Base-by-base conservation (phyloP, 2,329 filamentous ascomycete genomes). In the Chaetomium sp. region DNA sequence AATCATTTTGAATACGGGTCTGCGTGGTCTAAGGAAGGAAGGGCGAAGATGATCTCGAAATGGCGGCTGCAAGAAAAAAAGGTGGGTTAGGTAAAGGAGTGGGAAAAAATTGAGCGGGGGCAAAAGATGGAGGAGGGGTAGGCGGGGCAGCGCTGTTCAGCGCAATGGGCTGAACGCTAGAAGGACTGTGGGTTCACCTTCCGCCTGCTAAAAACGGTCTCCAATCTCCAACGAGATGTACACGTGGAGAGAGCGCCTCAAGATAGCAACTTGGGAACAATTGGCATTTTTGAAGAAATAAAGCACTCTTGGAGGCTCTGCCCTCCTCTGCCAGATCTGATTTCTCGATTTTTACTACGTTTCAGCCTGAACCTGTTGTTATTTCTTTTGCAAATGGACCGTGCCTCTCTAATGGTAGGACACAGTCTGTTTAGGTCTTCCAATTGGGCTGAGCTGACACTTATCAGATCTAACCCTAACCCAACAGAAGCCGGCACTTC, bases 1-100 rank as follows among this genome's bases (percentile, higher is more conserved):
- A 72, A 88, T 79, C 86, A 89, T 89, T 68, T 75, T 87, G 80
- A 68, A 74, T 74, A 72, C 10, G 66, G 65, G 60, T 36, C 52
- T 57, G 60, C 61, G 56, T 58, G 38, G 44, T 56, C 45, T 52
- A 34, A 33, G 49, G 53, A 47, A 52, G 19, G 19, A 54, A 53
- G 48, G 49, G 53, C 42, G 55, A 38, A 57, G 51, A 49, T 43
- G 34, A 49, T 41, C 45, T 50, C 12, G 35, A 55, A 49, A 58
- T 52, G 65, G 62, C 62, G 62, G 45, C 36, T 40, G 43, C 40
- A 56, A 44, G 19, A 49, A 45, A 27, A 27, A 27, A 52, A 46
- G 53, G 53, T 52, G 47, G 56, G 52, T 50, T 59, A 50, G 61
- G 19, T 43, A 33, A 34, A 27, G 19, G 19, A 27, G 19, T 53